A percentile compares a stretch with the other conserved stretches of the same genome.
phyloP scores from a whole-genome alignment of 768 basidiomycete genomes.

The Filobasidium wieringae region DNA sequence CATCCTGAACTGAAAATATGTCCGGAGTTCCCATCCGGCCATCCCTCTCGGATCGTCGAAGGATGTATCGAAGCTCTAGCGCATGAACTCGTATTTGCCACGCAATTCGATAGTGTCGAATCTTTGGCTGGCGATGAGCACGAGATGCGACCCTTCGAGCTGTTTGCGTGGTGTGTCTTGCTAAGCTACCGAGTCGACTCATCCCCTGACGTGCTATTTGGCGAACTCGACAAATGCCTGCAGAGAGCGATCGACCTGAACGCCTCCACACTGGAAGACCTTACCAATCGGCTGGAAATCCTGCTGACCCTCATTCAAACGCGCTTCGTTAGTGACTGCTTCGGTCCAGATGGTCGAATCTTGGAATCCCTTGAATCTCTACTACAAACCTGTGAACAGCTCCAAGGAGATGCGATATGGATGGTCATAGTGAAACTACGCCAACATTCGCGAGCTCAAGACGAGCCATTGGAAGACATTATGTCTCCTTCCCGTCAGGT shows the following conservation, averaged over 20 bases:
- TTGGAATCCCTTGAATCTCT: too few relatives aligned
- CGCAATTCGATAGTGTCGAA: conserved; percentile 38
- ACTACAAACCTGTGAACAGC: too few relatives aligned
- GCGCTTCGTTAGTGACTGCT: too few relatives aligned
- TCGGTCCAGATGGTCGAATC: too few relatives aligned
- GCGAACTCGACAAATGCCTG: not conserved
- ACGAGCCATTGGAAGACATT: too few relatives aligned
- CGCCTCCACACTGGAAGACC: not conserved
- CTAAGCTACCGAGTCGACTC: not conserved
- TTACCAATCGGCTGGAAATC: not conserved
- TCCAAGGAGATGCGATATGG: too few relatives aligned
- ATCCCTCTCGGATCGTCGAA: conserved; percentile 42
- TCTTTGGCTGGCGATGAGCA: not conserved
- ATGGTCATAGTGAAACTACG: too few relatives aligned
- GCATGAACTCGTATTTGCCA: conserved; percentile 70
- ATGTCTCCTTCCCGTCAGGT: too few relatives aligned
- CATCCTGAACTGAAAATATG: conserved; percentile 52
- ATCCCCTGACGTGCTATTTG: not conserved
- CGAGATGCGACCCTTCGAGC: not conserved
- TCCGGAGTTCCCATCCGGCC: not conserved
- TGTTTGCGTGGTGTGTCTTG: not conserved
- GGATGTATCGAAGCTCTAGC: conserved; percentile 67
- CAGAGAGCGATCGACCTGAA: not conserved
- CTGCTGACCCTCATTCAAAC: conserved; percentile 4
- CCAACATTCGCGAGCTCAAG: too few relatives aligned